A percentile compares a stretch with the other conserved stretches of the same genome.
Evolutionary conservation across 2,329 filamentous ascomycete genomes (phyloP).

Genomic region (Stagonosporopsis cucurbitacearum): DNA sequence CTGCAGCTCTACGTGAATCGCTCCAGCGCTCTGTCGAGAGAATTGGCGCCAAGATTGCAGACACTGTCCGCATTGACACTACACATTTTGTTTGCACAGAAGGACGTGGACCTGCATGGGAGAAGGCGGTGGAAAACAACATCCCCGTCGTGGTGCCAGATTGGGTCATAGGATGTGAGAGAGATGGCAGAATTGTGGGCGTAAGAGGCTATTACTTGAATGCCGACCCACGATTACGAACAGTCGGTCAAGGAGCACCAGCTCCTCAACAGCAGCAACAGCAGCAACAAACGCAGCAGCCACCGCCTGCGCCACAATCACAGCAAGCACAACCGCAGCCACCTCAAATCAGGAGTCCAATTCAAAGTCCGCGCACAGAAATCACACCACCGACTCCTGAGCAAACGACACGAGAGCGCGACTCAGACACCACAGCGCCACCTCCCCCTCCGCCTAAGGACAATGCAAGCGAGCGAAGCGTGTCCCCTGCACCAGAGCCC

Average conservation of each 20-base stretch:
- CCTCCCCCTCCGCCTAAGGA: constrained; percentile 48
- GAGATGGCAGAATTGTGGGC: constrained; percentile 88
- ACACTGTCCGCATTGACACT: constrained; percentile 91
- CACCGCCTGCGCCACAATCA: constrained; percentile 19
- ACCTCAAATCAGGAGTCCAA: constrained; percentile 36
- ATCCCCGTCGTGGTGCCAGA: constrained; percentile 96
- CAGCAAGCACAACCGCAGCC: constrained; percentile 27
- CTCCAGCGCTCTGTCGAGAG: constrained; percentile 78
- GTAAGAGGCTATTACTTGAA: constrained; percentile 97
- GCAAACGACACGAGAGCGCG: constrained; percentile 34
- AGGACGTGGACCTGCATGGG: constrained; percentile 86
- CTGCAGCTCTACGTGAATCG: constrained; percentile 72
- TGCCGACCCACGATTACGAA: constrained; percentile 71
- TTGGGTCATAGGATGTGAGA: constrained; percentile 97
- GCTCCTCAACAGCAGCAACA: constrained; percentile 32
- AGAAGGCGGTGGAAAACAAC: constrained; percentile 97
- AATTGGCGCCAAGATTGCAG: constrained; percentile 91
- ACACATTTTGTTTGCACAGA: constrained; percentile 98
- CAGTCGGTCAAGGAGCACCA: constrained; percentile 52
- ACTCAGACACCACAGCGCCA: constrained; percentile 32
- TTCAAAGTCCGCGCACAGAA: constrained; percentile 56
- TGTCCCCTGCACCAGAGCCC: constrained; percentile 36
- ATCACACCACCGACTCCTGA: constrained; percentile 61
- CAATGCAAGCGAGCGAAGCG: constrained; percentile 31
- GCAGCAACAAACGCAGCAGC: constrained; percentile 24